Evolutionary conservation across 768 basidiomycete genomes (phyloP), one percentile per base, ranked within the genome.

Genomic region (Ramaria sp.): DNA sequence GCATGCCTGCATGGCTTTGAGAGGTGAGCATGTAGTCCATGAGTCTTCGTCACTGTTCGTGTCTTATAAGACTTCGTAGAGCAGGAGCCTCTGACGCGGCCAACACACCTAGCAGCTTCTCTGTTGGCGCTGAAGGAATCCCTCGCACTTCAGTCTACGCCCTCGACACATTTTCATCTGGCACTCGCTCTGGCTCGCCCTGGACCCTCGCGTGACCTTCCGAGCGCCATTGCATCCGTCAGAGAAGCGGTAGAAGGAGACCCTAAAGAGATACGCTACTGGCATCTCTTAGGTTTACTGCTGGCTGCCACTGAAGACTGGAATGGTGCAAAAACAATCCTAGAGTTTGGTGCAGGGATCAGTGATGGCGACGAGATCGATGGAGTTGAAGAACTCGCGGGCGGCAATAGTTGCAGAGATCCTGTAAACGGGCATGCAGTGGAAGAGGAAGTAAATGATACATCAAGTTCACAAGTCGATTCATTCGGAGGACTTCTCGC

Each of bases 251-350:
- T 95, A 2, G 87, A 93, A 66, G 74, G 76, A 6, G 81, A 85
- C 31, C 38, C 55, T 4, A 70, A 68, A 33, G 76, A 80, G 59
- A 68, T 88, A 24, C 78, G 89, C 42, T 86, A 88, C 53, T 97
- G 93, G 94, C 95, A 97, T 69, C 78, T 97, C 15, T 76, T 97
- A 0, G 91, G 88, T 0, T 71, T 97, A 4, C 68, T 95, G 11
- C 74, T 94, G n/a, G 82, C 83, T 0, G 84, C 87, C 9, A 72
- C 75, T 30, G 89, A 86, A 60, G 83, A 91, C 61, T 91, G 90
- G 88, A 70, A 70, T 34, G 87, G 84, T 11, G 91, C 94, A 0
- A 72, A 72, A 33, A 82, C 82, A 59, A 82, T 93, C 3, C 68
- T 94, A 39, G 88, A 92, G 53, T 74, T 82, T n/a, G 94, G 88